phyloP scores from a whole-genome alignment of 2,329 filamentous ascomycete species.

The Cytospora chrysosperma region DNA sequence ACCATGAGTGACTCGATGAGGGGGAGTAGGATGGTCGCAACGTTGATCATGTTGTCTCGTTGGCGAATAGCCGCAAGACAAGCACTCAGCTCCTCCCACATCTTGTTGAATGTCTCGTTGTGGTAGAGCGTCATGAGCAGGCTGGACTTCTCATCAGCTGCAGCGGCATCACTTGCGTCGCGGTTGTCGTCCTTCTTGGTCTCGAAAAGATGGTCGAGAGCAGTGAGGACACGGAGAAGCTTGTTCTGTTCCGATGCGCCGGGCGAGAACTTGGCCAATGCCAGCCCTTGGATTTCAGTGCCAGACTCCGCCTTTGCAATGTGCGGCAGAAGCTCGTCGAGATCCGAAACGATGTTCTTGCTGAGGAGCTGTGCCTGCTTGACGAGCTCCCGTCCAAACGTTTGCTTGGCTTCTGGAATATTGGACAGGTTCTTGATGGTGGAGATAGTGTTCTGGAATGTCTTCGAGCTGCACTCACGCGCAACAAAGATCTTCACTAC shows the following conservation, averaged over 20 bases:
- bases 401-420: constrained; percentile 83
- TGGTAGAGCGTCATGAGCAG: constrained; percentile 86
- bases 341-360: constrained; percentile 78
- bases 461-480: constrained; percentile 94
- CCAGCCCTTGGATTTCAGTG: constrained; percentile 92
- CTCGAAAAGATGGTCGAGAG: constrained; percentile 93
- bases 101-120: constrained; percentile 81
- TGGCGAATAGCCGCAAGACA: constrained; percentile 86
- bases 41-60: constrained; percentile 93
- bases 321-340: constrained; percentile 80
- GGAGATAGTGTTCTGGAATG: constrained; percentile 94
- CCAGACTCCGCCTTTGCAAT: constrained; percentile 84
- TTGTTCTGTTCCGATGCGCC: constrained; percentile 97
- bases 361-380: constrained; percentile 82
- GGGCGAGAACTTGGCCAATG: constrained; percentile 92
- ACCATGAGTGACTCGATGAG: constrained; percentile 98
- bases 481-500: constrained; percentile 97
- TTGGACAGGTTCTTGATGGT: constrained; percentile 98
- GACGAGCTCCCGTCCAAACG: constrained; percentile 92
- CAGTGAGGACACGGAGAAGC: constrained; percentile 85
- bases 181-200: constrained; percentile 56
- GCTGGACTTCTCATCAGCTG: constrained; percentile 67
- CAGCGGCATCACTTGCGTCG: constrained; percentile 17
- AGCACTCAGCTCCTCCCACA: constrained; percentile 90
- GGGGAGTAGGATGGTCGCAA: constrained; percentile 91